Conservation (phyloP, 495 filamentous ascomycete genomes). For the Aspergillus heteromorphus region DNA sequence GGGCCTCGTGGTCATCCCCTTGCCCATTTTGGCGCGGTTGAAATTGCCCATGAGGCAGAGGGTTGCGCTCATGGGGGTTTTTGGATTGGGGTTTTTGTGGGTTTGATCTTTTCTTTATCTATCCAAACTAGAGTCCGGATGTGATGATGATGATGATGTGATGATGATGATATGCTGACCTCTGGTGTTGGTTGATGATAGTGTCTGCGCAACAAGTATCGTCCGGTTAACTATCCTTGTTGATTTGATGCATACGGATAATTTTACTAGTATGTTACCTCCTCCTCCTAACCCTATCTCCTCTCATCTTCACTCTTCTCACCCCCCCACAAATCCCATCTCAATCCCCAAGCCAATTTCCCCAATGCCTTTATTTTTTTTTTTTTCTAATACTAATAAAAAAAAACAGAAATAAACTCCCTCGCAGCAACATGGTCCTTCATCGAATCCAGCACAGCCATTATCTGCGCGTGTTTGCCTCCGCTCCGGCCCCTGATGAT, state of each 20-base stretch:
- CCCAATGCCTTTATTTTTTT: no score
- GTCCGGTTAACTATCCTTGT: conserved; percentile 24
- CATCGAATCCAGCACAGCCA: conserved; percentile 74
- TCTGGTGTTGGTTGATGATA: conserved; percentile 13
- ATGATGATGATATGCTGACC: no score
- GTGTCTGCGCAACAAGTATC: conserved; percentile 34
- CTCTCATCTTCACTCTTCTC: neutral
- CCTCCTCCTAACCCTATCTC: neutral
- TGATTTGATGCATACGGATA: neutral
- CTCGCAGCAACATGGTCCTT: conserved; percentile 64
- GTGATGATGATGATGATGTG: no score
- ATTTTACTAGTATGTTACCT: conserved; percentile 21
- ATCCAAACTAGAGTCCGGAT: no score
- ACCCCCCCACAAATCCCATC: conserved; percentile 2
- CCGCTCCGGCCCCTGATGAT: conserved; percentile 73
- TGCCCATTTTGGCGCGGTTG: conserved; percentile 35
- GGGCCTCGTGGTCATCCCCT: conserved; percentile 42
- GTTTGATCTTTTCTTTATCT: conserved; percentile 6
- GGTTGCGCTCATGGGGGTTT: conserved; percentile 35
- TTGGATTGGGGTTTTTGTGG: conserved; percentile 47
- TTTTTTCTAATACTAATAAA: no score
- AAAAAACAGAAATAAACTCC: conserved; percentile 35
- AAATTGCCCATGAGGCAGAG: conserved; percentile 39
- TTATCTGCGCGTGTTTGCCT: conserved; percentile 79
- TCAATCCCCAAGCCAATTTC: no score